Base-by-base conservation (phyloP, 345 rosid species). In the Clausena lansium region DNA sequence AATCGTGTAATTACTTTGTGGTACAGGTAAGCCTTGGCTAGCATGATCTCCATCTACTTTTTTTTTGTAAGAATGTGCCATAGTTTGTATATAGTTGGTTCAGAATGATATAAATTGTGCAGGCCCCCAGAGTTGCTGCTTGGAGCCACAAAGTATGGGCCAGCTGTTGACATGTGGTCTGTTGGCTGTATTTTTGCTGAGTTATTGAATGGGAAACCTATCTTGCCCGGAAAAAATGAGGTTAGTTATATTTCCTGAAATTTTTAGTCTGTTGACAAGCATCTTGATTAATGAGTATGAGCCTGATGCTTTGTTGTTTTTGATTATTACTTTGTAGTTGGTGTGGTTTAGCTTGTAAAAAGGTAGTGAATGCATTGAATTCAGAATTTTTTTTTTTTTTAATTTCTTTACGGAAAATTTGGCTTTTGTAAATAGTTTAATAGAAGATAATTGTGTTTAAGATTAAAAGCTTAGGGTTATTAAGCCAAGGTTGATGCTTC, bases 111-210 rank as follows among this genome's bases (percentile, higher is more conserved):
- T 66, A 55, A 66, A n/a, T 76, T 75, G 67, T 55, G 25, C 85
- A 96, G 98, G 83, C 98, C 99, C 24, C 99, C 98, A 4, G 99
- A 96, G 74, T 88, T 96, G 85, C 91, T 96, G 64, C 98, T 94
- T 81, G 99, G 99, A 78, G 90, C 98, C 76, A 96, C 98, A 25
- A 92, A 90, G 82, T 96, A 96, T 70, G 97, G 97, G 60, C 98
- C 98, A 65, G 97, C 98, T 70, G 97, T 94, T 82, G 98, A 94
- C 78, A 94, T 94, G 94, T 94, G 98, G 98, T 94, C 99, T 13
- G 99, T 94, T 70, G 98, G 98, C 76, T 96, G 99, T 73, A 92
- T 96, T 65, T 91, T 96, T 89, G 99, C 99, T 9, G 99, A 95
- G 84, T 91, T 96, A 74, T 80, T 96, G 76, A 89, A 91, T 61